Percentiles rank a stretch among this genome's conserved stretches.
phyloP scores from a whole-genome alignment of 306 rosid genomes.

The Trifolium pratense region DNA sequence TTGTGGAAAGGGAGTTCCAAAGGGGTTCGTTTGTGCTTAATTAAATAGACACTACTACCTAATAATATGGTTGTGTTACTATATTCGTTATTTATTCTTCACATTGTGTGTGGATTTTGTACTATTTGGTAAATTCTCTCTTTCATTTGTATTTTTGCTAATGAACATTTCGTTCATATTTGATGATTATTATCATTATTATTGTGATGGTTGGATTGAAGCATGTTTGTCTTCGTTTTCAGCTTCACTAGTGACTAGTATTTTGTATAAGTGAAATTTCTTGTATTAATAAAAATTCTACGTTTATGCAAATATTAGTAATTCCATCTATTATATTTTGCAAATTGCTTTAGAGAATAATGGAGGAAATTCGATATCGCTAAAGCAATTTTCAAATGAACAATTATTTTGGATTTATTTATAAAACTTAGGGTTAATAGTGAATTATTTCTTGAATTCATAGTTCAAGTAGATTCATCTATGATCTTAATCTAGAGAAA shows the following conservation, averaged over 20 bases:
- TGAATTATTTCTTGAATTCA: too few relatives aligned
- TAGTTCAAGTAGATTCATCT: too few relatives aligned
- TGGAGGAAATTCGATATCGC: too few relatives aligned
- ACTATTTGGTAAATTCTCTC: neutral
- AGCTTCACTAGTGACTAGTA: neutral
- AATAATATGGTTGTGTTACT: neutral
- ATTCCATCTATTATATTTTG: neutral
- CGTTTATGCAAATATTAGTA: neutral
- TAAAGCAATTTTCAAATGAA: too few relatives aligned
- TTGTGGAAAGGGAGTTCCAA: slow-evolving; percentile 67
- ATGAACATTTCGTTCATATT: slow-evolving; percentile 25
- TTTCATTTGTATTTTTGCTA: slow-evolving; percentile 12
- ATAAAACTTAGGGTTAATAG: too few relatives aligned
- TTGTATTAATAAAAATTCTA: slow-evolving; percentile 26
- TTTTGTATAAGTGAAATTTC: slow-evolving; percentile 6
- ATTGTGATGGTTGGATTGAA: slow-evolving; percentile 36
- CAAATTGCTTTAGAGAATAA: too few relatives aligned
- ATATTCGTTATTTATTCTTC: neutral
- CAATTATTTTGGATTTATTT: too few relatives aligned
- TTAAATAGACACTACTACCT: neutral
- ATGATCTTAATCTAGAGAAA: too few relatives aligned
- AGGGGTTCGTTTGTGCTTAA: slow-evolving; percentile 60
- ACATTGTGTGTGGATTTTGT: slow-evolving; percentile 24
- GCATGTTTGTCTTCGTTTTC: slow-evolving; percentile 29
- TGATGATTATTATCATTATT: slow-evolving; percentile 9